Base-by-base conservation (phyloP, 805 yeast genomes). In the Candida namnaoensis region DNA sequence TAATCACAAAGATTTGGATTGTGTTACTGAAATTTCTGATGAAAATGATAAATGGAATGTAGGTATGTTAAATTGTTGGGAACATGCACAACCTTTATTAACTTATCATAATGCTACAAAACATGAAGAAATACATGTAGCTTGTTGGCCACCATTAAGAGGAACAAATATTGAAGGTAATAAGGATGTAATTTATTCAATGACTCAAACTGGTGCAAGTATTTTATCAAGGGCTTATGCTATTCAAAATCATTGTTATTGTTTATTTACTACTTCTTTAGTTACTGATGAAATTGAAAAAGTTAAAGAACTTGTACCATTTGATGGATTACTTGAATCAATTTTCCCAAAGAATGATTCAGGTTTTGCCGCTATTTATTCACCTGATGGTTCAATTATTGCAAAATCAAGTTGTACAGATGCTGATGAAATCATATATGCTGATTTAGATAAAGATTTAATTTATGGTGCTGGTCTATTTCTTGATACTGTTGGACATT, bases 61-160 rank as follows among this genome's bases (percentile, higher is more conserved):
- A 13, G 56, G 56, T 7, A 51, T 49, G 2, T 49, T 44, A 14
- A 46, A 47, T 26, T 53, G 56, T 40, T 51, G 57, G 53, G 57
- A 53, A 28, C 51, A 49, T 42, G 47, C 41, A 36, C 48, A 50
- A 50, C 56, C 56, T 6, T 43, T 52, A 25, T 41, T 43, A 24
- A 41, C 47, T 33, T 49, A 47, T 9, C 34, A 47, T 11, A 39
- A 37, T 32, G 47, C 48, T 32, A 44, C 49, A 9, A 50, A 52
- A 39, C 45, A 45, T 6, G 28, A 50, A 13, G 43, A 45, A 32
- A 42, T 52, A 19, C 51, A 49, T 37, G 38, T 46, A 34, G 53
- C 52, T 3, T 48, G 53, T 47, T 52, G 56, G 56, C 42, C 42
- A 26, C 7, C 27, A 5, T 5, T 34, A 6, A 28, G 26, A 15